These are phyloP conservation scores for Rhytidiadelphus loreus DNA, from an alignment of 225 moss, liverwort and hornwort species.

Conservation along the genomic window DNA sequence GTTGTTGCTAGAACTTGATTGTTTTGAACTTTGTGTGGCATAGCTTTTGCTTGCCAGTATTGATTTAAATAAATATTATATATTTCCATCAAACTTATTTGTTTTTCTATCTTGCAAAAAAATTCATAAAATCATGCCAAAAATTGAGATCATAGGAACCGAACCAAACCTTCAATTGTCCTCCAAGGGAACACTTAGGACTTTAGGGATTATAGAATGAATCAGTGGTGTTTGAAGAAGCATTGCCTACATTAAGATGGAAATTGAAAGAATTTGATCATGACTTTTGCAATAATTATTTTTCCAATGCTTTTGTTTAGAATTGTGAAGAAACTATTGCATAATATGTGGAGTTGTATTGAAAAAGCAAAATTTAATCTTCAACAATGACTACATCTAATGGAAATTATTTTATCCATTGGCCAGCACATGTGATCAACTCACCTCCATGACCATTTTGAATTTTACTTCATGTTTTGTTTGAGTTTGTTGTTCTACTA, in stretches of 20 bases:
- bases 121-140: no score
- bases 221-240: no score
- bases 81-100: rapidly evolving
- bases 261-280: not conserved
- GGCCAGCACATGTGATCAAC: no score
- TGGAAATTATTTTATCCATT: not conserved
- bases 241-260: not conserved
- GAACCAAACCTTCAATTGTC: not conserved
- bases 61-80: not conserved
- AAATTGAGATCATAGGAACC: no score
- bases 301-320: not conserved
- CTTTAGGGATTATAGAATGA: not conserved
- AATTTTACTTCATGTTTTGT: not conserved
- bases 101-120: not conserved
- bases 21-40: not conserved
- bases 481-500: not conserved
- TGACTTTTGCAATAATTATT: not conserved
- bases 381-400: not conserved
- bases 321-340: not conserved
- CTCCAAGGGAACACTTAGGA: not conserved
- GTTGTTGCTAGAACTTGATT: not conserved
- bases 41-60: not conserved
- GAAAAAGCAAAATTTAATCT: not conserved
- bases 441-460: not conserved
- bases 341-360: rapidly evolving